phyloP scores from a whole-genome alignment of 495 filamentous ascomycete species.

The Choiromyces venosus region DNA sequence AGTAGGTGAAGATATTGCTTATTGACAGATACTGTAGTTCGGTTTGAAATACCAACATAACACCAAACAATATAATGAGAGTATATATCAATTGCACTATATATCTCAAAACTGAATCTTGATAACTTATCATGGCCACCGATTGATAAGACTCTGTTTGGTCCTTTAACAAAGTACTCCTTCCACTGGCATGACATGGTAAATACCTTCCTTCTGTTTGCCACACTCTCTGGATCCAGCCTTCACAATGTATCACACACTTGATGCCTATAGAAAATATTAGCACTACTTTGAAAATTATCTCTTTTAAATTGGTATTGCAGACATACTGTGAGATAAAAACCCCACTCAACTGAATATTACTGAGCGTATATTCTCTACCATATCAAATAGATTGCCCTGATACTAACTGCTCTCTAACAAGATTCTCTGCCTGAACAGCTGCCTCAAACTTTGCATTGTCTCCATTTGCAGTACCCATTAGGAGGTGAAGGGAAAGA shows the following conservation, averaged over 20 bases:
- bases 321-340: constrained; percentile 7
- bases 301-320: too few species aligned
- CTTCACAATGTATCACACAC: not conserved
- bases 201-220: not conserved
- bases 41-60: too few species aligned
- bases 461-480: not conserved
- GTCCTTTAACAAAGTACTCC: too few species aligned
- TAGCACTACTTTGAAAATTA: too few species aligned
- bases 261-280: too few species aligned
- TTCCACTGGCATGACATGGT: not conserved
- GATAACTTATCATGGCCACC: constrained; percentile 15
- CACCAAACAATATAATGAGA: constrained; percentile 18
- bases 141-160: constrained; percentile 16
- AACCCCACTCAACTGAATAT: not conserved
- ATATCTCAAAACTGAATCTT: constrained; percentile 21
- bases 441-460: not conserved
- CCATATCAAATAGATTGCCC: constrained; percentile 2
- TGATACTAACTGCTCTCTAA: not conserved
- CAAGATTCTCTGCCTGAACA: too few species aligned
- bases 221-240: not conserved
- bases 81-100: constrained; percentile 23
- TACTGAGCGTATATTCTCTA: not conserved
- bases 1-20: too few species aligned
- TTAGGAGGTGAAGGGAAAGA: not conserved
- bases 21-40: too few species aligned